Conservation (phyloP, 2,329 filamentous ascomycete species). For the Emergomyces orientalis region DNA sequence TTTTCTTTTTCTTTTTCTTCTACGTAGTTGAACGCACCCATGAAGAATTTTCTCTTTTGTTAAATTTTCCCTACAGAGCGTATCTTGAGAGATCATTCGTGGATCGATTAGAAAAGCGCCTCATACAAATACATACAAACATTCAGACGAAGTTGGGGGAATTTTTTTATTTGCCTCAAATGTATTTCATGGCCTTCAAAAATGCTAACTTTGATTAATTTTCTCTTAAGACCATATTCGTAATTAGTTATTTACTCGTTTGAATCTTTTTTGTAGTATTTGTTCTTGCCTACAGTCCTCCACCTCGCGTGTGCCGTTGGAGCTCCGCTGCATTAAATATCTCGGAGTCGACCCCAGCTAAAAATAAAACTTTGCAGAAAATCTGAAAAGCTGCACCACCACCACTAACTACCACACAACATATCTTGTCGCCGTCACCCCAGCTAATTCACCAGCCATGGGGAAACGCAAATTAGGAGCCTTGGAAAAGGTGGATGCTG, state of each 20-base stretch:
- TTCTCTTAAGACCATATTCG: neutral
- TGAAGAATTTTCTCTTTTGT: conserved; percentile 27
- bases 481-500: conserved; percentile 89
- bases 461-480: conserved; percentile 84
- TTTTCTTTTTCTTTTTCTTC: conserved; percentile 18
- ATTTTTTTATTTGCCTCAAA: too few relatives aligned
- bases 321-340: too few relatives aligned
- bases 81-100: neutral
- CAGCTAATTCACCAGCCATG: conserved; percentile 39
- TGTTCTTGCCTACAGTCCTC: too few relatives aligned
- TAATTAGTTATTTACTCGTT: neutral
- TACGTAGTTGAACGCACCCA: conserved; percentile 36
- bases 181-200: neutral
- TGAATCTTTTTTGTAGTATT: neutral
- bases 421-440: conserved; percentile 51
- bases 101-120: neutral
- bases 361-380: neutral
- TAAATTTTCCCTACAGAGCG: conserved; percentile 18
- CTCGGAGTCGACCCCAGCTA: too few relatives aligned
- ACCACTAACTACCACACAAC: conserved; percentile 56
- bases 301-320: too few relatives aligned
- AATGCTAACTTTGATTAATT: neutral
- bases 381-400: neutral
- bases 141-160: too few relatives aligned
- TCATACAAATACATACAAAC: neutral